phyloP scores from a whole-genome alignment of 768 basidiomycete species.

The Mycena alexandri region DNA sequence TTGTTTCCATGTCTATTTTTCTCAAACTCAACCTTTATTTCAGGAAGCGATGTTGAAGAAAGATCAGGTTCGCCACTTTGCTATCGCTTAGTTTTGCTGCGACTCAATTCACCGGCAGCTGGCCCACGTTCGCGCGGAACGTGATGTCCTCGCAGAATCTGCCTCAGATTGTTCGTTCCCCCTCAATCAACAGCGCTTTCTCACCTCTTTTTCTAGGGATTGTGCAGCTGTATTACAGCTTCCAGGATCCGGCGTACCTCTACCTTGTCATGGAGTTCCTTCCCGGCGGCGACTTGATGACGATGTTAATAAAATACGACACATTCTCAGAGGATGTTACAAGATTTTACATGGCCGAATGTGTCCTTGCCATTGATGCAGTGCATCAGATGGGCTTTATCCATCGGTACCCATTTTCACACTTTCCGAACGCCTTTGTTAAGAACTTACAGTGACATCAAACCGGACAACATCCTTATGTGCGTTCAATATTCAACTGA shows the following conservation, averaged over 20 bases:
- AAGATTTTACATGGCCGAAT: slow-evolving; percentile 99
- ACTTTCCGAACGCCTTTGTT: slow-evolving; percentile 15
- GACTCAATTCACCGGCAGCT: slow-evolving; percentile 63
- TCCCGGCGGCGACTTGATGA: slow-evolving; percentile 98
- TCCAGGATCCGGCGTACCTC: slow-evolving; percentile 92
- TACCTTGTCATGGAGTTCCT: slow-evolving; percentile 99
- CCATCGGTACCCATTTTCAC: slow-evolving; percentile 75
- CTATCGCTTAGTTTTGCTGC: too few species aligned
- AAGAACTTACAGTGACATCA: slow-evolving; percentile 82
- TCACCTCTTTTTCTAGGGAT: slow-evolving; percentile 75
- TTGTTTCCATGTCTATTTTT: too few species aligned
- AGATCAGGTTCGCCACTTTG: slow-evolving; percentile 78
- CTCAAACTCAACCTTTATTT: too few species aligned
- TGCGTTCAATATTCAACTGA: slow-evolving; percentile 36
- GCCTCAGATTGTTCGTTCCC: slow-evolving; percentile 64
- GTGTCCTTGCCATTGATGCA: slow-evolving; percentile 96
- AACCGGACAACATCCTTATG: slow-evolving; percentile 93
- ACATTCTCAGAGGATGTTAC: slow-evolving; percentile 99
- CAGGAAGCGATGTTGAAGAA: slow-evolving; percentile 97
- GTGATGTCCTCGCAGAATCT: slow-evolving; percentile 96
- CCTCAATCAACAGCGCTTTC: neutral
- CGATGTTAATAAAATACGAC: slow-evolving; percentile 99
- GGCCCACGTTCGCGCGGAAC: slow-evolving; percentile 97
- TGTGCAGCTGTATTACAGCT: slow-evolving; percentile 97
- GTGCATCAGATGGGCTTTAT: slow-evolving; percentile 98